phyloP scores from a whole-genome alignment of 163 green algal species.

The Chloromonas sp. region DNA sequence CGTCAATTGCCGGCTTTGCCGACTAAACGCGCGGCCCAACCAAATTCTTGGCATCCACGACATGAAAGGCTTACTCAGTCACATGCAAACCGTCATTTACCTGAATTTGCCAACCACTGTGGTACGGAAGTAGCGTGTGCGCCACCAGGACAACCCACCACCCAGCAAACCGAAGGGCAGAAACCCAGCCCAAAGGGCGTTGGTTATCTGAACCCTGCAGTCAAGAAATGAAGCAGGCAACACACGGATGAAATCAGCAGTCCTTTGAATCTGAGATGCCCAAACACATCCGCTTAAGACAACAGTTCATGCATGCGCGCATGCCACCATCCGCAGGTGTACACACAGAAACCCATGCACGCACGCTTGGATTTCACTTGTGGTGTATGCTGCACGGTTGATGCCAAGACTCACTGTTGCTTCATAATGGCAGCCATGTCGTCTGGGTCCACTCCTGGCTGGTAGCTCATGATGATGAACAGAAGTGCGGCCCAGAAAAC shows the following conservation, averaged over 20 bases:
- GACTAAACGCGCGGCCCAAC: not conserved
- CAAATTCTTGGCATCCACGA: not conserved
- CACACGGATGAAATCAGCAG: too few relatives aligned
- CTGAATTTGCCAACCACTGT: not conserved
- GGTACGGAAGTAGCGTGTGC: not conserved
- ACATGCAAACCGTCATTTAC: not conserved
- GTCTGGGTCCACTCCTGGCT: not conserved
- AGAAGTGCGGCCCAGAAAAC: slow-evolving; percentile 14
- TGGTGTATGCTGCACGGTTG: too few relatives aligned
- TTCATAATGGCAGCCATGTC: not conserved
- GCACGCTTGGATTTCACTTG: too few relatives aligned
- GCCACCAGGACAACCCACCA: slow-evolving; percentile 4
- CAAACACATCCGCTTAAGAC: too few relatives aligned
- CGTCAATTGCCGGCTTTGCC: not conserved
- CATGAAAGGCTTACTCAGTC: not conserved
- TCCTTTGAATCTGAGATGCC: too few relatives aligned
- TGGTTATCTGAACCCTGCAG: slow-evolving; percentile 2
- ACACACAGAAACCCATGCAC: too few relatives aligned
- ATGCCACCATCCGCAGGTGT: too few relatives aligned
- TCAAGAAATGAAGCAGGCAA: not conserved
- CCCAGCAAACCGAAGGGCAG: slow-evolving; percentile 15
- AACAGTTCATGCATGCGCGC: too few relatives aligned
- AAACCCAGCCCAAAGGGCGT: slow-evolving; percentile 19
- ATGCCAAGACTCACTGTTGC: not conserved
- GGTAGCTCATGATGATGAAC: slow-evolving; percentile 15